A percentile compares a stretch with the other conserved stretches of the same genome.
Evolutionary conservation across 495 filamentous ascomycete species (phyloP).

Genomic region (Amniculicola lignicola): DNA sequence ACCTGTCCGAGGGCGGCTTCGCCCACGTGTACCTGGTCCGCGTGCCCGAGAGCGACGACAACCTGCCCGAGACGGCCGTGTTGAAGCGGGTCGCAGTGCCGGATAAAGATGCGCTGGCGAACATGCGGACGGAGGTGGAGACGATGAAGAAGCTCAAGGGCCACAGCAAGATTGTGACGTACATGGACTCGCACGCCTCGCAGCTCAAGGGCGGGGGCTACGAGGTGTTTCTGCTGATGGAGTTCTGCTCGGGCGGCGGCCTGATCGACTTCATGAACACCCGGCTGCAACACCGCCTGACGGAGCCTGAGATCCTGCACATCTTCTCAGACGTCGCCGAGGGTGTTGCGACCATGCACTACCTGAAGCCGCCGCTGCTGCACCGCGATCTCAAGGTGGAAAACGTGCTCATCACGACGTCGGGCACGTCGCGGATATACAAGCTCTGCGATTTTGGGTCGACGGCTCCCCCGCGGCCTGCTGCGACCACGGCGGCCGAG

Average conservation of each 20-base stretch:
- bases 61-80: slow-evolving; percentile 73
- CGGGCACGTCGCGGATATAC: slow-evolving; percentile 61
- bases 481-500: slow-evolving; percentile 79
- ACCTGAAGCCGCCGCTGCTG: slow-evolving; percentile 87
- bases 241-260: slow-evolving; percentile 79
- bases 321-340: slow-evolving; percentile 95
- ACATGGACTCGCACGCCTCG: slow-evolving; percentile 96
- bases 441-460: slow-evolving; percentile 99
- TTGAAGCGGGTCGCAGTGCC: slow-evolving; percentile 97
- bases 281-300: slow-evolving; percentile 89
- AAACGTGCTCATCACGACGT: slow-evolving; percentile 85
- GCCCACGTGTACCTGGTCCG: slow-evolving; percentile 97
- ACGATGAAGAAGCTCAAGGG: slow-evolving; percentile 99
- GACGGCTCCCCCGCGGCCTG: slow-evolving; percentile 75
- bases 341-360: slow-evolving; percentile 98
- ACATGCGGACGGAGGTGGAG: slow-evolving; percentile 97
- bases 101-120: slow-evolving; percentile 87
- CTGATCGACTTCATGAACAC: slow-evolving; percentile 99
- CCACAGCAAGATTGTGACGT: slow-evolving; percentile 91
- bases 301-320: slow-evolving; percentile 93
- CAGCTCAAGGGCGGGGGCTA: slow-evolving; percentile 90
- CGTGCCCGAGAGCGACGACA: slow-evolving; percentile 71
- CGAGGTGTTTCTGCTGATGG: slow-evolving; percentile 98
- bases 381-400: slow-evolving; percentile 97
- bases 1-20: slow-evolving; percentile 96